Evolutionary conservation across 192 early-diverging fungal genomes (phyloP), one percentile per base, ranked within the genome.

Genomic region (Coemansia sp.): DNA sequence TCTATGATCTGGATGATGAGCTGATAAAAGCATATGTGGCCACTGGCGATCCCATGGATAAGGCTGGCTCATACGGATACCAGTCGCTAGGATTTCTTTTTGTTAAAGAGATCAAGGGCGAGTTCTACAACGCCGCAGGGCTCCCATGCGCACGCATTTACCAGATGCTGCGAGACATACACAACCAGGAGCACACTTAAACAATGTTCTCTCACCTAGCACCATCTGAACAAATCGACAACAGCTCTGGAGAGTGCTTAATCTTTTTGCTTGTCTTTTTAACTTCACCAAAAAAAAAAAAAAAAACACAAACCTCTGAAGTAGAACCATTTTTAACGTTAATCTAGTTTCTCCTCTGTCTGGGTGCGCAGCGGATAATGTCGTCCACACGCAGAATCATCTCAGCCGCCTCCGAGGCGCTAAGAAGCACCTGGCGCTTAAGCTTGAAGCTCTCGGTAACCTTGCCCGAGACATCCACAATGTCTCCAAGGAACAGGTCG

Each of bases 321-420:
- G 46, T 58, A 7, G 19, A 58, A 58, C 29, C 9, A 51, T 0
- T 32, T 6, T 54, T 36, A 8, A 2, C 2, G 21, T 24, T 25
- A 21, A 11, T 8, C 42, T 72, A 75, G 63, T 64, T 64, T 31
- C 78, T 65, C 61, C 84, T 82, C 67, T 85, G 84, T 50, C 84
- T 72, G 6, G 92, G 91, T 53, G 91, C 91, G 68, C 93, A 93
- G 65, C 95, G 92, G 78, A 99, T 93, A 67, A 99, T 99, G 78
- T 99, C 92, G 75, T 99, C 95, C 10, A 99, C 95, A 58, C 97
- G 88, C 60, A 99, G 84, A 75, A 99, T 97, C 91, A 95, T 93
- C 76, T 97, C 95, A 10, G 94, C 92, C 1, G 95, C 97, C 82
- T 99, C 97, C 7, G 93, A 87, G 11, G 97, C 95, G 74, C 89